Evolutionary conservation across 1,284 basidiomycete genomes (phyloP), one percentile per base, ranked within the genome.

Genomic region (Pascua guehoae): DNA sequence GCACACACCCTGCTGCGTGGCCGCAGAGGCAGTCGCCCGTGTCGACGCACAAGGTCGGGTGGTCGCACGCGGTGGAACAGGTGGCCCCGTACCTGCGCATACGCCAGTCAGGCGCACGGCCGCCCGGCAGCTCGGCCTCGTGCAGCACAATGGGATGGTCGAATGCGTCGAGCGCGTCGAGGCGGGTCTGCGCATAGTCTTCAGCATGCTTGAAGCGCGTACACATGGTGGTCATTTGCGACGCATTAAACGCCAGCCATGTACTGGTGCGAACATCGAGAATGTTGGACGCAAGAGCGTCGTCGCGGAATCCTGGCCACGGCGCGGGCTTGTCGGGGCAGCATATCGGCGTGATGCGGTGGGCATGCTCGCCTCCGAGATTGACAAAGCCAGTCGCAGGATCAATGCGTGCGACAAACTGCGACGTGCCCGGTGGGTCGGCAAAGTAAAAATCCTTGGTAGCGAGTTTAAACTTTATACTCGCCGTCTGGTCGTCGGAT

Each of bases 41-140:
- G 54, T 71, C 68, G 47, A 73, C 18, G 46, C 71, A 73, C 43
- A 68, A 46, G 7, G 65, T 67, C 2, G 70, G 70, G 51, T 69
- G 69, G 53, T 70, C 66, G 57, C 70, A 72, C 8, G 66, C 50
- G 46, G 67, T 72, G 17, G 57, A 59, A 55, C 70, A 72, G 4
- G 59, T 38, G 14, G 58, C 54, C 5, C 55, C 54, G 18, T 51
- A 38, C 36, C 58, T 42, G 16, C 64, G 60, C 32, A 58, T 24
- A 5, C 57, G 57, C 70, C 70, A 72, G 42, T 68, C 63, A 11
- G 45, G 42, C 0, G 65, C 56, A 9, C 52, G 55, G 10, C 63
- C 66, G 2, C 56, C 52, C 1, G 67, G 67, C 11, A 68, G 43
- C 10, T 47, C 15, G 2, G 52, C 53, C 43, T 62, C 41, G 1